Base-by-base conservation (phyloP, 1,284 basidiomycete species). In the Phaffia rhodozyma region DNA sequence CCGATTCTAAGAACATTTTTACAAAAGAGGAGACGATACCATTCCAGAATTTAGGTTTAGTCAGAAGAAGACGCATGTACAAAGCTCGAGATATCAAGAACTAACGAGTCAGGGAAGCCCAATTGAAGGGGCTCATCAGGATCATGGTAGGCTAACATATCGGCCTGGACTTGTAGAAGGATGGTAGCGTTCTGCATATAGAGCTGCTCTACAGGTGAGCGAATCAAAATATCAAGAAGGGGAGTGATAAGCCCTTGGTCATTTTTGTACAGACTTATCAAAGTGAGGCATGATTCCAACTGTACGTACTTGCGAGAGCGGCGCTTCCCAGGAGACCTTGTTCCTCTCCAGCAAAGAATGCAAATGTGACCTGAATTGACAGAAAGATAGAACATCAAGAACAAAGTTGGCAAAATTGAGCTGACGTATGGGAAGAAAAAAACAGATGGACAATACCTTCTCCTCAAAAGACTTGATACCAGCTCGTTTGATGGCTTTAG, bases 91-190 rank as follows among this genome's bases (percentile, higher is more conserved):
- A 43, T 2, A 43, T 16, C 5, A 43, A 16, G 13, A 11, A 43
- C 38, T 11, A 11, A 43, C 38, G 38, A 43, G 38, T 43, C 38
- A 11, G 38, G 38, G 38, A 43, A 18, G 21, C n/a, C 51, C 18
- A 34, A 30, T 6, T 55, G 25, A 61, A 29, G 1, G n/a, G 50
- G 25, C 18, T 58, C 18, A 69, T 72, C 67, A 52, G 73, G 71
- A 34, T 69, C 74, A 65, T 83, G 87, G 72, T 90, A 91, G 0
- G 82, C 89, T 55, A 88, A 79, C 90, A 91, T 92, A 71, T 92
- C 89, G 0, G 87, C 87, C 73, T 91, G 89, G 62, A 91, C 79
- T 82, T 91, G 87, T 49, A 91, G 74, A 3, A 85, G 83, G 57
- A 92, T 77, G 68, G 88, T 85, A 25, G 83, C 84, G 66, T 82